A percentile compares a stretch with the other conserved stretches of the same genome.
Conservation (phyloP, 805 yeast species). For the Saturnispora gosingensis region DNA sequence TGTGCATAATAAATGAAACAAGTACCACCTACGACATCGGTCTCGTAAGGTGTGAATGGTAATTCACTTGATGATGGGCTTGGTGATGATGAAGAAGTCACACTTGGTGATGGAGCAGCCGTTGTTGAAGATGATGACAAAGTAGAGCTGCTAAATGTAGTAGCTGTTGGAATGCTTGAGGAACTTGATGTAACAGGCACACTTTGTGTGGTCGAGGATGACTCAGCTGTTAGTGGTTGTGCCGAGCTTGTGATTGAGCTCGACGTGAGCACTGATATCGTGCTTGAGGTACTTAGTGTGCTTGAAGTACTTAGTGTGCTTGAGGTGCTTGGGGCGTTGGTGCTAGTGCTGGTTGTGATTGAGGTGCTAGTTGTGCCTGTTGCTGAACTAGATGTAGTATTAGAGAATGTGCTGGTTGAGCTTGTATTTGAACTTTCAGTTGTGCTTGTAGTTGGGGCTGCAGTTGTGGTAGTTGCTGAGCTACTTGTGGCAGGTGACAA, state of each 20-base stretch:
- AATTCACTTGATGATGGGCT: conserved; percentile 15
- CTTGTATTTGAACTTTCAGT: not conserved
- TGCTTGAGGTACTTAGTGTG: not conserved
- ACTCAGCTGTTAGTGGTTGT: conserved; percentile 10
- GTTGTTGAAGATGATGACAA: conserved; percentile 31
- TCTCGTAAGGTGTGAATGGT: conserved; percentile 21
- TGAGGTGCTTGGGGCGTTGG: not conserved
- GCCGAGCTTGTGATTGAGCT: not conserved
- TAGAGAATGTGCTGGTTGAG: not conserved
- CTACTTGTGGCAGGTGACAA: conserved; percentile 4
- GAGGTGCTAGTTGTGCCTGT: not conserved
- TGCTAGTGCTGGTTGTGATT: not conserved
- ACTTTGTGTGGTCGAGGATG: conserved; percentile 10
- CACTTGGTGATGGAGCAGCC: conserved; percentile 30
- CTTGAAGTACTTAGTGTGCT: not conserved
- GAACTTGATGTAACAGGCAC: conserved; percentile 2
- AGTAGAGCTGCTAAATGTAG: conserved; percentile 31
- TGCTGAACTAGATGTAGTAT: conserved; percentile 9
- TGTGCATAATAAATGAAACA: conserved; percentile 31
- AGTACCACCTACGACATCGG: conserved; percentile 25
- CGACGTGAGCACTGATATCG: conserved; percentile 8
- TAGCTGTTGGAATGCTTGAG: conserved; percentile 18
- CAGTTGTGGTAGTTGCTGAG: not conserved
- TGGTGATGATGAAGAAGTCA: conserved; percentile 16
- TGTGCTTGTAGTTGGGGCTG: not conserved